A percentile compares a stretch with the other conserved stretches of the same genome.
Evolutionary conservation across 1,284 basidiomycete genomes (phyloP).

Genomic region (Mycena citricolor): DNA sequence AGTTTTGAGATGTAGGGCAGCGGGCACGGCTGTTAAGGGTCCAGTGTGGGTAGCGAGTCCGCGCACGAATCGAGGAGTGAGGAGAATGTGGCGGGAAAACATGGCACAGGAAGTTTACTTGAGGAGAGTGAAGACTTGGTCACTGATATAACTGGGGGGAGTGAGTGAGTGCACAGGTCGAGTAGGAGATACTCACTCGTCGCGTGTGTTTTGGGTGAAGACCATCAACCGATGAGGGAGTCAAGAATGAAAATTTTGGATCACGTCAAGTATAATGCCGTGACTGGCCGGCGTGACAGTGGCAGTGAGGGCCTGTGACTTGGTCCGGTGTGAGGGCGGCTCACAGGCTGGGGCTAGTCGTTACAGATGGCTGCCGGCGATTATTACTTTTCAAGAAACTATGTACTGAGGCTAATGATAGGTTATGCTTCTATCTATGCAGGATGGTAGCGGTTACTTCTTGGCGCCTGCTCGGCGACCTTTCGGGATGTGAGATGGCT

Average conservation of each 20-base stretch:
- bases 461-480: slow-evolving; percentile 19
- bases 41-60: slow-evolving; percentile 67
- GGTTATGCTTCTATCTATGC: too few relatives aligned
- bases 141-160: slow-evolving; percentile 71
- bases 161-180: slow-evolving; percentile 19
- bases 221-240: slow-evolving; percentile 60
- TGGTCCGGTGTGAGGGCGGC: too few relatives aligned
- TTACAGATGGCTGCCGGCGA: too few relatives aligned
- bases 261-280: too few relatives aligned
- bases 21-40: slow-evolving; percentile 58
- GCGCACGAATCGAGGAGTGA: slow-evolving; percentile 50
- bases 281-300: too few relatives aligned
- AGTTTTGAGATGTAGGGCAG: slow-evolving; percentile 89
- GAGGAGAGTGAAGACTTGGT: slow-evolving; percentile 80
- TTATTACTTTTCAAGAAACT: too few relatives aligned
- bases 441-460: too few relatives aligned
- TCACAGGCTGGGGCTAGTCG: too few relatives aligned
- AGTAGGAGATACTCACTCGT: slow-evolving; percentile 59
- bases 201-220: slow-evolving; percentile 80
- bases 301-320: too few relatives aligned
- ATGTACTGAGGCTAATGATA: too few relatives aligned
- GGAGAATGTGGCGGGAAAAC: slow-evolving; percentile 55
- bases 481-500: slow-evolving; percentile 19
- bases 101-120: slow-evolving; percentile 45
- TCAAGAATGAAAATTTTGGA: slow-evolving; percentile 1